Evolutionary conservation across 73 alveolate genomes (phyloP).

Genomic region (Durusdinium trenchii): DNA sequence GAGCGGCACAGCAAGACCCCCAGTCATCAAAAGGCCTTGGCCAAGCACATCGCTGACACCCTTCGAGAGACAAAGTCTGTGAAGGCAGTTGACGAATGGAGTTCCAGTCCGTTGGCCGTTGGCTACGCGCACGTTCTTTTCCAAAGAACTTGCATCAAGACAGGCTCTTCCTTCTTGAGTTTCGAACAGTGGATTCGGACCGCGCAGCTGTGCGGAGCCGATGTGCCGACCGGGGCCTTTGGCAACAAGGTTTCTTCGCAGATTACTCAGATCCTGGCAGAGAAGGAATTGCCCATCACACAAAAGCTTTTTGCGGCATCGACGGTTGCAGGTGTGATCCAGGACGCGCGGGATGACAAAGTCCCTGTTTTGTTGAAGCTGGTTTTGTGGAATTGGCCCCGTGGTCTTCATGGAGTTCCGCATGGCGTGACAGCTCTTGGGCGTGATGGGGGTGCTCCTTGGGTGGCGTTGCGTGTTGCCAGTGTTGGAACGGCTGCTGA

Average conservation of each 20-base stretch:
- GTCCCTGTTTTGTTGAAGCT: not conserved
- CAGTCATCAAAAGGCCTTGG: not conserved
- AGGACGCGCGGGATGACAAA: not conserved
- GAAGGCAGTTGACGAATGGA: not conserved
- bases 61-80: not conserved
- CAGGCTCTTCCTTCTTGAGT: not conserved
- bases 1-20: not conserved
- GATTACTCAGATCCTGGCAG: not conserved
- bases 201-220: not conserved
- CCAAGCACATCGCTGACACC: not conserved
- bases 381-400: conserved; percentile 9
- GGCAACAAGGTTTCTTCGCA: not conserved
- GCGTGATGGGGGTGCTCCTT: not conserved
- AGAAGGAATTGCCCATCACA: not conserved
- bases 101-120: not conserved
- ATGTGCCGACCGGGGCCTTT: not conserved
- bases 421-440: not conserved
- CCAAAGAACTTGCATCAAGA: not conserved
- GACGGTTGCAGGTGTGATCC: not conserved
- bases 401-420: not conserved
- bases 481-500: not conserved
- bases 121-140: not conserved
- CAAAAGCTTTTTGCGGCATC: not conserved
- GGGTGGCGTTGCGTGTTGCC: not conserved
- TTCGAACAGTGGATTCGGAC: not conserved